phyloP scores from a whole-genome alignment of 2,329 filamentous ascomycete genomes.

The Cercospora sp. region DNA sequence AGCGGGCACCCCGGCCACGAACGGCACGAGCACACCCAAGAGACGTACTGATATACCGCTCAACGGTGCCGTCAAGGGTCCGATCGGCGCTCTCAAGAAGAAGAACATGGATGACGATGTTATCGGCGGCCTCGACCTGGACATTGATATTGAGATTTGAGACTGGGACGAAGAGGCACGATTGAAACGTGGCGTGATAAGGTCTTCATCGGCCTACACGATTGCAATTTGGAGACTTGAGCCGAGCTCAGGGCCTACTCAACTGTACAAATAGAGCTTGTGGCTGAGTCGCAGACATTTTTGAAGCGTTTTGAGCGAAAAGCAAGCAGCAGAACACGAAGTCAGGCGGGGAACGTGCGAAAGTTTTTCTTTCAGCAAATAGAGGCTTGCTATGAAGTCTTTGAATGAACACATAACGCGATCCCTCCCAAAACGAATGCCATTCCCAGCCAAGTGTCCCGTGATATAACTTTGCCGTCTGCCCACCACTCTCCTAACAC shows the following conservation, averaged over 20 bases:
- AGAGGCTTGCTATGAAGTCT: conserved; percentile 33
- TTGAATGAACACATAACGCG: conserved; percentile 73
- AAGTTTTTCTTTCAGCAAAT: not conserved
- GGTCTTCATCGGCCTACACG: not conserved
- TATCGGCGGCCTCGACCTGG: conserved; percentile 83
- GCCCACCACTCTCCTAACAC: conserved; percentile 94
- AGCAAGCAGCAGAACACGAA: not conserved
- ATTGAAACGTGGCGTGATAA: not conserved
- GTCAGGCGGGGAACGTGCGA: not conserved
- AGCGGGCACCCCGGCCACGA: conserved; percentile 52
- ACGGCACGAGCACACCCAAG: conserved; percentile 42
- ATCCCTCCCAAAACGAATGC: conserved; percentile 75
- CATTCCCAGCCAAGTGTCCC: conserved; percentile 85
- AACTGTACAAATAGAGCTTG: conserved; percentile 7
- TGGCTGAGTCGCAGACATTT: not conserved
- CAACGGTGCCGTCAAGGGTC: conserved; percentile 54
- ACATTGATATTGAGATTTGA: conserved; percentile 86
- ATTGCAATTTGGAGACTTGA: not conserved
- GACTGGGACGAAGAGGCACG: not conserved
- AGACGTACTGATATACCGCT: conserved; percentile 40
- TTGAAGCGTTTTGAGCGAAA: conserved; percentile 15
- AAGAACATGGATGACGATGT: conserved; percentile 89
- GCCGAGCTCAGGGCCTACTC: not conserved
- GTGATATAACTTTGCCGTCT: conserved; percentile 84
- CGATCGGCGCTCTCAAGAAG: conserved; percentile 49